Conservation (phyloP, 2,329 filamentous ascomycete species). For the Colletotrichum sp. region DNA sequence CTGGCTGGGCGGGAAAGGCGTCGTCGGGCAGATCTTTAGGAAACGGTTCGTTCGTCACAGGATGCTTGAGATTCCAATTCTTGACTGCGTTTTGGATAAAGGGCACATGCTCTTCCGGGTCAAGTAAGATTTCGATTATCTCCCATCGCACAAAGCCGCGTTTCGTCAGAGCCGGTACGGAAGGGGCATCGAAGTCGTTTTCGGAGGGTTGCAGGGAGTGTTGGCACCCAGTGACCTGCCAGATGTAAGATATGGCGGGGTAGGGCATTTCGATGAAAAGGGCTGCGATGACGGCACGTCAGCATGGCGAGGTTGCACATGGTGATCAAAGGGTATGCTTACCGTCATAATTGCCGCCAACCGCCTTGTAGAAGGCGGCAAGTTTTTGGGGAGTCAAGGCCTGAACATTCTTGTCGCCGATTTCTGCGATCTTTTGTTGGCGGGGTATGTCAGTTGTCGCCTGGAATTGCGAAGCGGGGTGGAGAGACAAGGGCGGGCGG, state of each 20-base stretch:
- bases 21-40: slow-evolving; percentile 60
- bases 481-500: neutral
- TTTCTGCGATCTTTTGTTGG: slow-evolving; percentile 54
- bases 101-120: slow-evolving; percentile 84
- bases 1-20: slow-evolving; percentile 75
- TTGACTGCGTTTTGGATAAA: slow-evolving; percentile 83
- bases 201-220: slow-evolving; percentile 79
- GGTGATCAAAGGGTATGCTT: slow-evolving; percentile 20
- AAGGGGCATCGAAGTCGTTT: slow-evolving; percentile 75
- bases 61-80: slow-evolving; percentile 78
- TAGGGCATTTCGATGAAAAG: slow-evolving; percentile 81
- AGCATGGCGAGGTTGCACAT: neutral
- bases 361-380: slow-evolving; percentile 76
- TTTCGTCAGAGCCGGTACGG: slow-evolving; percentile 80
- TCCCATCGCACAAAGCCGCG: slow-evolving; percentile 94
- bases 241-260: slow-evolving; percentile 86
- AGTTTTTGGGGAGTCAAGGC: slow-evolving; percentile 71
- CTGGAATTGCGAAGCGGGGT: neutral
- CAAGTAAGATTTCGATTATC: slow-evolving; percentile 86
- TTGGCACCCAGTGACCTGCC: slow-evolving; percentile 88
- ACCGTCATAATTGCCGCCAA: slow-evolving; percentile 79
- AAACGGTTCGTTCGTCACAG: slow-evolving; percentile 74
- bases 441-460: slow-evolving; percentile 14
- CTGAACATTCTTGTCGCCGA: slow-evolving; percentile 61
- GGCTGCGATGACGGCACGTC: slow-evolving; percentile 41